Evolutionary conservation across 148 eudicot species (phyloP), one percentile per base, ranked within the genome.

Genomic region (Amaranthus palmeri): DNA sequence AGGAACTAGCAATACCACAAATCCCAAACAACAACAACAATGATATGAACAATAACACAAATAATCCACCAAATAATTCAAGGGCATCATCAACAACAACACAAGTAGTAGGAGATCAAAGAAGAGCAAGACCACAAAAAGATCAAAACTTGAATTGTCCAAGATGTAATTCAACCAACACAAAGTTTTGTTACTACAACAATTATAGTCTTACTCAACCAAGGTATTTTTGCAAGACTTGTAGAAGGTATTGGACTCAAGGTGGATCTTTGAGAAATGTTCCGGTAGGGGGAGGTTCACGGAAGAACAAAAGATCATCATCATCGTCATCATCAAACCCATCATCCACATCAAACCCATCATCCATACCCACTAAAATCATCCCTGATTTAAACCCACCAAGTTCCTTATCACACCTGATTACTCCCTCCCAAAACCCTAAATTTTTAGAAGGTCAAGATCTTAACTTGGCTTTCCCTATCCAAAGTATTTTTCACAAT

Each of bases 131-230:
- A 75, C 88, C 92, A 12, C 86, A 86, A 74, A 88, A 86, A 64
- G 96, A 90, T 8, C 83, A 88, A 71, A 86, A 75, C 69, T 5
- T 88, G 67, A 90, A 86, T 42, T 90, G 96, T 53, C 96, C 96
- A 59, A 86, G 96, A 52, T 90, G 96, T 64, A 78, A 86, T 54
- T 88, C 92, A 9, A 86, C 86, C 54, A 86, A 88, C 86, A 88
- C 92, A 50, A 88, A 90, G 78, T 88, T 90, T 74, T 90, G 96
- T 74, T 90, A 90, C 79, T 90, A 86, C 92, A 90, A 90, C 88
- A 90, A 90, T 67, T 90, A 90, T 67, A 86, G 90, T 65, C 86
- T 90, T 61, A 88, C 90, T 47, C 96, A 90, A 60, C 96, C 96
- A 17, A 83, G 96, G 76, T 86, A 85, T 76, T 88, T 90, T 68